These are phyloP conservation scores for Furculomyces boomerangus DNA, from an alignment of 371 early-diverging fungal genomes.

Conservation along the genomic window DNA sequence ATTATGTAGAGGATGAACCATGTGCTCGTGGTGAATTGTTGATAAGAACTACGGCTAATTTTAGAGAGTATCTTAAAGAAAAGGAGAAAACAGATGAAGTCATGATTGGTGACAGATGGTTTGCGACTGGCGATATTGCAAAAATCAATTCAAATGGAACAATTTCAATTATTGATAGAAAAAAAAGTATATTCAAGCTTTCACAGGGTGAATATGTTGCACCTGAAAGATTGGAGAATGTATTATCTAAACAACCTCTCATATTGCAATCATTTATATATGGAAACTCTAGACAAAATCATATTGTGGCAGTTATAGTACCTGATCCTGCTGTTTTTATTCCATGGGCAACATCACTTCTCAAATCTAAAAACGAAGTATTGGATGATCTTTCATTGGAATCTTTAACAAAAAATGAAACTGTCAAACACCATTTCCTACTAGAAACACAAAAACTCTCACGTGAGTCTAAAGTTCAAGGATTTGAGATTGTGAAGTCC, in stretches of 20 bases:
- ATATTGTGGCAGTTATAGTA: slow-evolving; percentile 67
- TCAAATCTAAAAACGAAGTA: no score
- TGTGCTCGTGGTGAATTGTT: slow-evolving; percentile 86
- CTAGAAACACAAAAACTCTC: slow-evolving; percentile 27
- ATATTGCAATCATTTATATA: slow-evolving; percentile 67
- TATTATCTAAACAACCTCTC: slow-evolving; percentile 44
- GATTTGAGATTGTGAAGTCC: slow-evolving; percentile 59
- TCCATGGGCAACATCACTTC: slow-evolving; percentile 20
- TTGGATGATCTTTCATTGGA: no score
- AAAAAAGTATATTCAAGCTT: slow-evolving; percentile 96
- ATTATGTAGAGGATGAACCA: slow-evolving; percentile 67
- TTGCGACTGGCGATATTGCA: slow-evolving; percentile 95
- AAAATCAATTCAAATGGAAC: slow-evolving; percentile 48
- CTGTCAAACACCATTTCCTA: slow-evolving; percentile 28
- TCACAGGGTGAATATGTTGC: slow-evolving; percentile 96
- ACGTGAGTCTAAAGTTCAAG: neutral
- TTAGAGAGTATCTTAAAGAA: slow-evolving; percentile 73
- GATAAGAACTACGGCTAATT: slow-evolving; percentile 64
- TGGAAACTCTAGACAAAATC: slow-evolving; percentile 64
- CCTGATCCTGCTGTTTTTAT: slow-evolving; percentile 35
- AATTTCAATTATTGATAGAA: slow-evolving; percentile 78
- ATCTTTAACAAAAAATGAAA: slow-evolving; percentile 5
- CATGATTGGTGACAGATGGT: slow-evolving; percentile 64
- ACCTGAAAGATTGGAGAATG: slow-evolving; percentile 89
- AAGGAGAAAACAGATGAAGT: slow-evolving; percentile 65